These are phyloP conservation scores for Dichomitus squalens DNA, from an alignment of 1,284 basidiomycete genomes.

Conservation along the genomic window DNA sequence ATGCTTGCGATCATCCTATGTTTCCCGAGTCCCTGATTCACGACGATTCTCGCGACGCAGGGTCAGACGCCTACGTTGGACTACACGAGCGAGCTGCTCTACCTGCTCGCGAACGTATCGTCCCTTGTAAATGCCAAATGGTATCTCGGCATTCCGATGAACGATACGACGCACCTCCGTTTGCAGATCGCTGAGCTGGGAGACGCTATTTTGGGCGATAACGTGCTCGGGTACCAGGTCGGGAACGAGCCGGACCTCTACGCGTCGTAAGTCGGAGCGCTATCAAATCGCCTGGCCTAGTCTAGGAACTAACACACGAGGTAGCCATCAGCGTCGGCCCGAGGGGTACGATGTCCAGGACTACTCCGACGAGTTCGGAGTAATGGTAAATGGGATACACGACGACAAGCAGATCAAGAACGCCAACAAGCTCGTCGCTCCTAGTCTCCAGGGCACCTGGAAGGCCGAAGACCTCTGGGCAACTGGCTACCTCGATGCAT, in stretches of 20 bases:
- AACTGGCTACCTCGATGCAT: constrained; percentile 43
- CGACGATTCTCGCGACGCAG: too few species aligned
- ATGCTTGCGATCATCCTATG: too few species aligned
- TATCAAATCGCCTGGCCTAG: not conserved
- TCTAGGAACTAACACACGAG: not conserved
- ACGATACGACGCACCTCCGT: constrained; percentile 52
- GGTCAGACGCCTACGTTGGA: too few species aligned
- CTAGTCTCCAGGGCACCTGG: constrained; percentile 19
- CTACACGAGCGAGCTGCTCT: constrained; percentile 43
- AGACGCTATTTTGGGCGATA: constrained; percentile 54
- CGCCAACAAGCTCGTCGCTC: constrained; percentile 22
- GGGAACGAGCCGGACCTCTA: constrained; percentile 76
- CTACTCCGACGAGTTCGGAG: constrained; percentile 44
- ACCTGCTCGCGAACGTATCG: constrained; percentile 43
- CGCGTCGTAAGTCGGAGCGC: constrained; percentile 8
- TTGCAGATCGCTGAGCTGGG: constrained; percentile 51
- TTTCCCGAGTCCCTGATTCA: too few species aligned
- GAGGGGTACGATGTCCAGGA: constrained; percentile 7
- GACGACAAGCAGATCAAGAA: constrained; percentile 35
- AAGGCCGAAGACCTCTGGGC: constrained; percentile 43
- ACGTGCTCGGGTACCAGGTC: constrained; percentile 61
- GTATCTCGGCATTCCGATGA: constrained; percentile 46
- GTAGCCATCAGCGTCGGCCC: constrained; percentile 22
- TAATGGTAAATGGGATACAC: constrained; percentile 41
- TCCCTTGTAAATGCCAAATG: too few species aligned